Base-by-base conservation (phyloP, 352 stramenopile genomes). In the Globisporangium takayamanum region DNA sequence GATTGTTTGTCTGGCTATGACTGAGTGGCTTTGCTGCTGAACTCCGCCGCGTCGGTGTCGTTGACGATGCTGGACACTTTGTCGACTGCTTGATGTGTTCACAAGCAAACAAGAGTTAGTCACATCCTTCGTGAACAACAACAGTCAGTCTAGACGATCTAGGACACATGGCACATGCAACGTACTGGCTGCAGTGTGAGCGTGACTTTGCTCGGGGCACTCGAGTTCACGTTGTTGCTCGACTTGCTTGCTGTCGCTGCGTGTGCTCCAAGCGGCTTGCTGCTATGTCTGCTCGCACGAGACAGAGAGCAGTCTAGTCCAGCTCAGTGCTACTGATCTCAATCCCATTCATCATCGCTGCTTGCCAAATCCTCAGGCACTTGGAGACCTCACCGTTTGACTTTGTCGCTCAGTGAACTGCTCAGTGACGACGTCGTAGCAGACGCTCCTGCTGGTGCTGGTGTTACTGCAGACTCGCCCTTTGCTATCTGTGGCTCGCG, bases 401-500 rank as follows among this genome's bases (percentile, higher is more conserved):
- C 36, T 42, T 48, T 53, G 18, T 62, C 56, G 28, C 48, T 37
- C 8, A 58, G 41, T 26, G 55, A 26, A 36, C 20, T 45, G 28
- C 11, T 22, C 28, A 22, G 41, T 20, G 41, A 28, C 20, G 30
- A 50, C 7, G 8, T 37, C 36, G 26, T 33, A 30, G 48, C 10
- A 46, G 20, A 10, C 62, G n/a, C 59, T 46, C 48, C 45, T 37
- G 58, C 15, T 11, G 55, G 25, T n/a, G 36, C 14, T 33, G 18
- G 18, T 20, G 70, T 55, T 4, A 12, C 44, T 57, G 47, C 66
- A 49, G 64, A 64, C 22, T 74, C 64, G 37, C 50, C 25, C 26
- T 76, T 78, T 33, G 56, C 59, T 5, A 42, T 49, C 50, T 72
- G 62, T 0, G 61, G 45, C 5, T 72, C 62, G 22, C 64, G 64